These are phyloP conservation scores for Candida glucosophila DNA, from an alignment of 1,139 yeast genomes.

Conservation along the genomic window DNA sequence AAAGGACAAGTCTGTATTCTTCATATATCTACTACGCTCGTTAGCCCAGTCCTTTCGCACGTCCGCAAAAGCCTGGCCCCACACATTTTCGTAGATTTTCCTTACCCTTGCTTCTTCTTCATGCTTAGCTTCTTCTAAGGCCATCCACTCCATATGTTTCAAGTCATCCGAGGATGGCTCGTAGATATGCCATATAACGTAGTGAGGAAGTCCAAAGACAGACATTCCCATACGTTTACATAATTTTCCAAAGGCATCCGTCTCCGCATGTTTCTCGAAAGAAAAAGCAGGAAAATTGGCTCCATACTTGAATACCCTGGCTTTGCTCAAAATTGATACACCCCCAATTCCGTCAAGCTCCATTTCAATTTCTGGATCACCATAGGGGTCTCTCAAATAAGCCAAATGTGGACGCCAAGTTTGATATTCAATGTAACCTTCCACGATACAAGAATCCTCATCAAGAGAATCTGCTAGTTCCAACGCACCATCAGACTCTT, in stretches of 20 bases:
- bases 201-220: slow-evolving; percentile 81
- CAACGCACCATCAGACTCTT: slow-evolving; percentile 75
- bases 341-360: slow-evolving; percentile 90
- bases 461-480: slow-evolving; percentile 68
- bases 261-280: slow-evolving; percentile 85
- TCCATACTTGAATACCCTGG: slow-evolving; percentile 71
- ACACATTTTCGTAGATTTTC: slow-evolving; percentile 64
- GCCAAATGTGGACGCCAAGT: slow-evolving; percentile 93
- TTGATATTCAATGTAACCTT: slow-evolving; percentile 86
- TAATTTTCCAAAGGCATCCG: slow-evolving; percentile 87
- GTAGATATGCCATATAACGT: slow-evolving; percentile 87
- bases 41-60: slow-evolving; percentile 59
- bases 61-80: slow-evolving; percentile 72
- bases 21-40: slow-evolving; percentile 59
- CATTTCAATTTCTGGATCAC: slow-evolving; percentile 81
- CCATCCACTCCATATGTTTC: slow-evolving; percentile 97
- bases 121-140: slow-evolving; percentile 74
- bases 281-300: slow-evolving; percentile 88
- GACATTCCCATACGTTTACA: slow-evolving; percentile 74
- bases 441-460: slow-evolving; percentile 86
- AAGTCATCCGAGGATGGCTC: slow-evolving; percentile 83
- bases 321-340: slow-evolving; percentile 74
- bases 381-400: slow-evolving; percentile 76
- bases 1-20: slow-evolving; percentile 58
- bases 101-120: slow-evolving; percentile 57